Conservation (phyloP, 2,329 filamentous ascomycete species). For the Pestalotiopsis sp. region DNA sequence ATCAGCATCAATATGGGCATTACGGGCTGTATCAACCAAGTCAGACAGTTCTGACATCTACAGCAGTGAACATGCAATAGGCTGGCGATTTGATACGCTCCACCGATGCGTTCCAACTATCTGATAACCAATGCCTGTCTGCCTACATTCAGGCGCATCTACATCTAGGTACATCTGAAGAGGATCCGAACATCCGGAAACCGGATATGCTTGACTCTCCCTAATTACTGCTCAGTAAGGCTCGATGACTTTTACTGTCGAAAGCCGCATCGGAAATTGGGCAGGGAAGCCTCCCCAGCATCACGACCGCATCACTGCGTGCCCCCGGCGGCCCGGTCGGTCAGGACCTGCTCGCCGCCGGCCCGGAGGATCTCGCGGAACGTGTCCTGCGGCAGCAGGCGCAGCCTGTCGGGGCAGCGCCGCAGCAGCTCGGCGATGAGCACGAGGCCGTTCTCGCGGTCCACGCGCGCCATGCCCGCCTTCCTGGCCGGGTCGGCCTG, state of each 20-base stretch:
- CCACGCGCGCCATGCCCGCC: conserved; percentile 51
- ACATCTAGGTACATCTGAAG: neutral
- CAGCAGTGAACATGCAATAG: too few species aligned
- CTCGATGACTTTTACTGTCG: neutral
- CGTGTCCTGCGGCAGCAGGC: conserved; percentile 38
- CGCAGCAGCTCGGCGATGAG: conserved; percentile 58
- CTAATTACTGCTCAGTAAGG: neutral
- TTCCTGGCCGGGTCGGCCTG: conserved; percentile 46
- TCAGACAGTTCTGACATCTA: too few species aligned
- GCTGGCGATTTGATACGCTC: neutral
- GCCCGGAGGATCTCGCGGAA: conserved; percentile 53
- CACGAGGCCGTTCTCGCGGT: conserved; percentile 65
- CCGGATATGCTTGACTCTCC: neutral
- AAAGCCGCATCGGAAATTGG: neutral
- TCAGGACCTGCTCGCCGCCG: conserved; percentile 48
- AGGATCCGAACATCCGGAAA: neutral
- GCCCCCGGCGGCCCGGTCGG: conserved; percentile 22
- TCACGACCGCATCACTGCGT: neutral
- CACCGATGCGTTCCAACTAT: neutral
- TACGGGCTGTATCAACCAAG: too few species aligned
- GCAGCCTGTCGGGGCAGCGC: conserved; percentile 42
- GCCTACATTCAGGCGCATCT: neutral
- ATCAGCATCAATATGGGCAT: too few species aligned
- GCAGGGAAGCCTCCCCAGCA: neutral
- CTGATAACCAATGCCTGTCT: neutral